Evolutionary conservation across 2,329 filamentous ascomycete species (phyloP), one percentile per base, ranked within the genome.

Genomic region (Aspergillus novoparasiticus): DNA sequence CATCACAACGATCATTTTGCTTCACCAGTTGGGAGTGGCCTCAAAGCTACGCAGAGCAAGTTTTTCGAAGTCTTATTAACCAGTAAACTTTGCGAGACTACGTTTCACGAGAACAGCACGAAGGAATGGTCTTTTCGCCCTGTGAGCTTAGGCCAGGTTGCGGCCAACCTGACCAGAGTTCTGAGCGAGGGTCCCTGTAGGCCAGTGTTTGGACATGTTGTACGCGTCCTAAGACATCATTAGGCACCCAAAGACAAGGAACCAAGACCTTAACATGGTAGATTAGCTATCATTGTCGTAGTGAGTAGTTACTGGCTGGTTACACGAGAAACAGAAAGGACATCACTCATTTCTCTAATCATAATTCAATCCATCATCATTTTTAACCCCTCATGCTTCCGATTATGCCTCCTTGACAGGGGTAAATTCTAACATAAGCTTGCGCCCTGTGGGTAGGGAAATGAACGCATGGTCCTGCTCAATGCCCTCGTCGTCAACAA

Each of bases 401-500:
- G 32, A 21, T 36, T 2, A 54, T 50, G 46, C 26, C 6, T 28
- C 45, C 34, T 34, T 10, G 23, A 60, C 50, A 10, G 58, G 46
- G 10, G 57, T 58, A 59, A 75, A 73, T 41, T 57, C 69, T 34
- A 75, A 60, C 55, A 75, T 66, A 30, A 75, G 53, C 48, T 74
- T 76, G 16, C 72, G 65, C 5, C 70, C 69, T 11, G 65, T 71
- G 0, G 74, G 75, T 23, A 70, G 61, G 1, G 71, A 67, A 64
- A 76, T 72, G 57, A 88, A 89, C 4, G 81, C 81, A 71, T 89
- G 86, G 0, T 80, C 81, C 71, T 86, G 86, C 69, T 88, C 85
- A 64, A 89, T 87, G 0, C 83, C 85, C 3, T 80, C 78, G 66
- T 89, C 87, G 62, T 89, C 81, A 2, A 89, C 80, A 58, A 89